phyloP scores from a whole-genome alignment of 257 asterid genomes.

The Solanum bulbocastanum region DNA sequence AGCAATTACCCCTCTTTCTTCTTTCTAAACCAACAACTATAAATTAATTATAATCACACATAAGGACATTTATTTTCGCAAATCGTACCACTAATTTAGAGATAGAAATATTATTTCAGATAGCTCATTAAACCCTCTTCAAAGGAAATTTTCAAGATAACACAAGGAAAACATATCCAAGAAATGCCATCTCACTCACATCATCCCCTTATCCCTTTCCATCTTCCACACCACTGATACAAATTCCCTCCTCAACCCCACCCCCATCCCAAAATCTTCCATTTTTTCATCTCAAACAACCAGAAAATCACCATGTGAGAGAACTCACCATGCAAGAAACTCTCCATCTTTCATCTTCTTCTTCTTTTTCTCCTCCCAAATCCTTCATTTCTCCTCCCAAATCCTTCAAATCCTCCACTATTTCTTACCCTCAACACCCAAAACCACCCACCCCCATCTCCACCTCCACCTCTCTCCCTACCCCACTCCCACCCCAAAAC shows the following conservation, averaged over 20 bases:
- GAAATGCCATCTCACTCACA: not conserved
- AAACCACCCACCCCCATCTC: conserved; percentile 10
- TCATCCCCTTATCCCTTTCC: not conserved
- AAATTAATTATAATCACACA: rapidly evolving
- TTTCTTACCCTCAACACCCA: conserved; percentile 19
- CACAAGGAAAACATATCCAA: not conserved
- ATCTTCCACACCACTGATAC: not conserved
- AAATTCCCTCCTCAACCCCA: not conserved
- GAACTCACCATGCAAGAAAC: conserved; percentile 22
- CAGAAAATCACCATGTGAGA: not conserved
- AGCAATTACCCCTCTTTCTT: not conserved
- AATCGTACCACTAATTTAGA: no score
- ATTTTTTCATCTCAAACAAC: not conserved
- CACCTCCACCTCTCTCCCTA: conserved; percentile 10
- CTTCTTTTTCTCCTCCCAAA: conserved; percentile 10
- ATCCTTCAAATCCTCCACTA: not conserved
- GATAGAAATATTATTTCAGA: rapidly evolving
- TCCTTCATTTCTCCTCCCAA: conserved; percentile 12
- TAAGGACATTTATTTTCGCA: rapidly evolving
- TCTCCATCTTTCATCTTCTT: conserved; percentile 13
- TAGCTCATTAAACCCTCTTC: no score
- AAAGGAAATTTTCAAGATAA: not conserved
- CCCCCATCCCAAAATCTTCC: not conserved
- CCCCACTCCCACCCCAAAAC: conserved; percentile 5
- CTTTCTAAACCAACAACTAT: not conserved